A percentile compares a stretch with the other conserved stretches of the same genome.
Evolutionary conservation across 1,284 basidiomycete species (phyloP).

Genomic region (Volvariella surrecta): DNA sequence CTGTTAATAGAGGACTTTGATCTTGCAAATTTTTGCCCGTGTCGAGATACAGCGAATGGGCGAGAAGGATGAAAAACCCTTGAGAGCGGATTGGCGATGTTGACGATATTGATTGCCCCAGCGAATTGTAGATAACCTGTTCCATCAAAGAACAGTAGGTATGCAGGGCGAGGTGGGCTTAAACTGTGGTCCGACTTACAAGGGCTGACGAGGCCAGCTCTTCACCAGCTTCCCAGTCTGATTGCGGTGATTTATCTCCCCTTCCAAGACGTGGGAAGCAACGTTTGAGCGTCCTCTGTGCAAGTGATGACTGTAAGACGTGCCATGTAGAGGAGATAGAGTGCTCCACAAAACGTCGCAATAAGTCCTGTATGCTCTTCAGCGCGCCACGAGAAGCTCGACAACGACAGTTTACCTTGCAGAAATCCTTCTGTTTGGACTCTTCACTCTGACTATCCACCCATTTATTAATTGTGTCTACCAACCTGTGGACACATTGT

Average conservation of each 20-base stretch:
- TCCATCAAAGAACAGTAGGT: neutral
- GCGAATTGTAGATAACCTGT: constrained; percentile 2
- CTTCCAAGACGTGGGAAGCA: constrained; percentile 36
- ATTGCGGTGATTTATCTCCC: constrained; percentile 17
- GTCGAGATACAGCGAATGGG: neutral
- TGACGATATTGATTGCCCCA: neutral
- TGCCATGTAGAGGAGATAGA: too few species aligned
- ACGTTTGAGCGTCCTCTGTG: constrained; percentile 26
- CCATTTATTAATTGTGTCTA: constrained; percentile 24
- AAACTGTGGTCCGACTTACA: too few species aligned
- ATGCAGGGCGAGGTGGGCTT: neutral
- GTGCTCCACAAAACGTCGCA: too few species aligned
- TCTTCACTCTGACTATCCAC: constrained; percentile 11
- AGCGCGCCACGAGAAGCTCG: neutral
- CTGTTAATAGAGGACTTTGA: neutral
- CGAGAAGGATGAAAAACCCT: constrained; percentile 2
- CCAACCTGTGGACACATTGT: constrained; percentile 21
- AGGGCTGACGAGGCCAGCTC: constrained; percentile 19
- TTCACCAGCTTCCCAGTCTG: constrained; percentile 31
- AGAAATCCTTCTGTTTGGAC: constrained; percentile 14
- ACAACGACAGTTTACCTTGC: constrained; percentile 17
- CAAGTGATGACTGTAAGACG: too few species aligned
- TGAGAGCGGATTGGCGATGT: neutral
- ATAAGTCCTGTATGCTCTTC: too few species aligned
- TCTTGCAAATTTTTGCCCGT: neutral